A percentile compares a stretch with the other conserved stretches of the same genome.
phyloP scores from a whole-genome alignment of 345 rosid species.

The Aegle marmelos region DNA sequence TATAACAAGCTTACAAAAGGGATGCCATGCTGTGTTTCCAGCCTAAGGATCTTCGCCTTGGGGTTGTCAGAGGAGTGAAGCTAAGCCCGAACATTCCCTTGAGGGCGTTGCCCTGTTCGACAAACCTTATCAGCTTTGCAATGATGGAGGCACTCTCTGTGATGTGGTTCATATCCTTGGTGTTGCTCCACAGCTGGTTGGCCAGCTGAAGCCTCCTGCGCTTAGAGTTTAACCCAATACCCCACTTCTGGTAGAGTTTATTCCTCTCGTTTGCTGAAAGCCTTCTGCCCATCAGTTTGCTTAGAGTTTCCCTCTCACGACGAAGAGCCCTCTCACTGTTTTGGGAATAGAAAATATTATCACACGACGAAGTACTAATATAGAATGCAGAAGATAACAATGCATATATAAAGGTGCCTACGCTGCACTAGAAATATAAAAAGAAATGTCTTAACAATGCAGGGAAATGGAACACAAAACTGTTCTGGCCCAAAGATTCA shows the following conservation, averaged over 20 bases:
- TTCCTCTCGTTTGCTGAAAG: conserved; percentile 62
- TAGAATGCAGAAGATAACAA: neutral
- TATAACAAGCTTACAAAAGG: conserved; percentile 35
- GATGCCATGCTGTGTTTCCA: conserved; percentile 75
- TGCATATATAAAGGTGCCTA: neutral
- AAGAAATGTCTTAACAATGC: neutral
- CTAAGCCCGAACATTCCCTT: conserved; percentile 93
- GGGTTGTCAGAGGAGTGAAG: conserved; percentile 62
- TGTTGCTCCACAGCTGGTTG: conserved; percentile 65
- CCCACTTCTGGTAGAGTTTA: conserved; percentile 75
- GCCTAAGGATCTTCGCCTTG: conserved; percentile 51
- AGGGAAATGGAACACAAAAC: neutral
- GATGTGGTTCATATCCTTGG: conserved; percentile 53
- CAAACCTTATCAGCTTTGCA: conserved; percentile 74
- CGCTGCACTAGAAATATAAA: neutral
- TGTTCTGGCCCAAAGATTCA: neutral
- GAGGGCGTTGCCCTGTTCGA: conserved; percentile 72
- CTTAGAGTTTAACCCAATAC: conserved; percentile 62
- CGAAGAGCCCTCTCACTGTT: conserved; percentile 69
- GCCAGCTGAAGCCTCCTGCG: conserved; percentile 74
- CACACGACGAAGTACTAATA: neutral
- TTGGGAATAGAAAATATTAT: conserved; percentile 7
- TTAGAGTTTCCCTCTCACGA: conserved; percentile 68
- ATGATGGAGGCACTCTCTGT: conserved; percentile 72
- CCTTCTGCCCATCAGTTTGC: conserved; percentile 82